These are phyloP conservation scores for Castanea mollissima DNA, from an alignment of 306 rosid species.

Conservation along the genomic window DNA sequence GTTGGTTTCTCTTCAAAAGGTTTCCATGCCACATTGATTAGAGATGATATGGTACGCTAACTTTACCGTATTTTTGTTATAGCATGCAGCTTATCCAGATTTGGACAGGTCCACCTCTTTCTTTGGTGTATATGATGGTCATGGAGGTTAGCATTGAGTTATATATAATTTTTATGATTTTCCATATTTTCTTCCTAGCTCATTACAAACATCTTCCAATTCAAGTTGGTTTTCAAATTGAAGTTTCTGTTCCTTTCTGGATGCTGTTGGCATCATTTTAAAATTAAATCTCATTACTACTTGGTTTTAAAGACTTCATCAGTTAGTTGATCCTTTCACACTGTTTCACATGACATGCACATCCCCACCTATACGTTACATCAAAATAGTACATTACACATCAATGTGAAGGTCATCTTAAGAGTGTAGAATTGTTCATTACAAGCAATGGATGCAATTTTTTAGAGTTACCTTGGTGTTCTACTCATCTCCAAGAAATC, in stretches of 20 bases:
- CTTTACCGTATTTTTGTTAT: slow-evolving; percentile 31
- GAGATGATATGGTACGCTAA: neutral
- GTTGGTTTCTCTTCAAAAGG: neutral
- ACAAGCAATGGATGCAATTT: too few relatives aligned
- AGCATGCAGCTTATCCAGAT: slow-evolving; percentile 88
- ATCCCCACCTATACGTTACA: neutral
- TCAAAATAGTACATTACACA: too few relatives aligned
- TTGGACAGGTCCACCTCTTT: slow-evolving; percentile 83
- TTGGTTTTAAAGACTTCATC: neutral
- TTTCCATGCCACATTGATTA: neutral
- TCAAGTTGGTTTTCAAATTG: neutral
- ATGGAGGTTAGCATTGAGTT: slow-evolving; percentile 69
- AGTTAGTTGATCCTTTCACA: neutral
- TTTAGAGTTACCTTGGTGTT: too few relatives aligned
- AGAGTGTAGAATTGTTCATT: too few relatives aligned
- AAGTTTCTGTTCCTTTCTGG: neutral
- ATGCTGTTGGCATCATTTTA: neutral
- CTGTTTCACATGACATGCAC: neutral
- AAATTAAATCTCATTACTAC: neutral
- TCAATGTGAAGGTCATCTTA: too few relatives aligned
- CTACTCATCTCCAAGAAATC: too few relatives aligned
- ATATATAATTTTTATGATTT: neutral
- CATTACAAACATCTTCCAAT: neutral
- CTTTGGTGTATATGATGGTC: slow-evolving; percentile 97
- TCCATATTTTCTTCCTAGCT: slow-evolving; percentile 7